These are phyloP conservation scores for Dimocarpus longan DNA, from an alignment of 345 rosid species.

Conservation along the genomic window DNA sequence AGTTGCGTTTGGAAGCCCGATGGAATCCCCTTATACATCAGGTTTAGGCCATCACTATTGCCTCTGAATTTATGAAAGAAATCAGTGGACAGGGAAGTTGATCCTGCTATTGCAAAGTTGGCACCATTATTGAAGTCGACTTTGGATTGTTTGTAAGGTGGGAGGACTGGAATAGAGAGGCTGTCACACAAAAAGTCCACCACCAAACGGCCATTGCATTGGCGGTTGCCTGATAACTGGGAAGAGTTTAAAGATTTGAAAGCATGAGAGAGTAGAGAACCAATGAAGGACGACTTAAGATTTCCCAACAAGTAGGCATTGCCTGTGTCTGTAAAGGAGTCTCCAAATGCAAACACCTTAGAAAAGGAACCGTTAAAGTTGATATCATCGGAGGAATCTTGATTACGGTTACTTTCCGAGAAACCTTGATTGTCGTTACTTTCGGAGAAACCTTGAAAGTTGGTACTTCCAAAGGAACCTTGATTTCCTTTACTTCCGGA, in stretches of 20 bases:
- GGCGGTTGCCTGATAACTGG: slow-evolving; percentile 4
- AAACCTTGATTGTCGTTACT: too few species aligned
- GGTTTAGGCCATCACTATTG: not conserved
- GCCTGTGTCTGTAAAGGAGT: slow-evolving; percentile 48
- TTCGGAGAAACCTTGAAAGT: too few species aligned
- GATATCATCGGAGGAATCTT: not conserved
- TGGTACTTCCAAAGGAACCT: too few species aligned
- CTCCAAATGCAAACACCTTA: slow-evolving; percentile 51
- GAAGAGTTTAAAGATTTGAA: not conserved
- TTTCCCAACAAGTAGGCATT: slow-evolving; percentile 35
- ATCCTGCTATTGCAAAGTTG: slow-evolving; percentile 51
- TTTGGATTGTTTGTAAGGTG: slow-evolving; percentile 22
- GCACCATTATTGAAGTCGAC: slow-evolving; percentile 30
- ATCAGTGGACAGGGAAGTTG: slow-evolving; percentile 34
- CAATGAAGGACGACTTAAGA: slow-evolving; percentile 22
- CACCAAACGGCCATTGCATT: slow-evolving; percentile 37
- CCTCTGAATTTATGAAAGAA: slow-evolving; percentile 5
- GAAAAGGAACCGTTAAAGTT: slow-evolving; percentile 16
- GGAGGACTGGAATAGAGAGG: slow-evolving; percentile 35
- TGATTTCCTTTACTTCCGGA: too few species aligned
- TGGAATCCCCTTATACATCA: slow-evolving; percentile 36
- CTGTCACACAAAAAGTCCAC: slow-evolving; percentile 41
- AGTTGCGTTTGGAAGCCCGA: slow-evolving; percentile 29
- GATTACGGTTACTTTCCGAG: too few species aligned
- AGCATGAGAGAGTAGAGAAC: not conserved